Evolutionary conservation across 73 alveolate genomes (phyloP).

Genomic region (Urostyla sp.): DNA sequence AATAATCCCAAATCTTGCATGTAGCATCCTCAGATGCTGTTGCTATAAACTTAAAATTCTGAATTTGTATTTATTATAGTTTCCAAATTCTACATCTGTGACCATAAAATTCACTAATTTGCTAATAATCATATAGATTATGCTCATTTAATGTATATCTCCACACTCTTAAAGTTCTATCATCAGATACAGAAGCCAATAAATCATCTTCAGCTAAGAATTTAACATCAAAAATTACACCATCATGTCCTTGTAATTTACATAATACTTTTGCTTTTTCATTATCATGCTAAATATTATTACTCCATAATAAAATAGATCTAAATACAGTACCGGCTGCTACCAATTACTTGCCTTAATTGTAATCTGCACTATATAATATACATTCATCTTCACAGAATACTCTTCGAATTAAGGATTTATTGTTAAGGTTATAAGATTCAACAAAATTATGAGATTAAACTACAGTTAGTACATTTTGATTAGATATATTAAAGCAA

Average conservation of each 20-base stretch:
- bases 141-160: background rate
- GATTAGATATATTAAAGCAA: background rate
- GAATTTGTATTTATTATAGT: background rate
- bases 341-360: background rate
- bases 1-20: constrained; percentile 33
- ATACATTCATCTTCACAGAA: constrained; percentile 62
- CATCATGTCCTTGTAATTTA: constrained; percentile 59
- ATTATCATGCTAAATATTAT: background rate
- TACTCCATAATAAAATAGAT: constrained; percentile 32
- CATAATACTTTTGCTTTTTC: constrained; percentile 4
- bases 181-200: constrained; percentile 58
- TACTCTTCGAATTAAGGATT: background rate
- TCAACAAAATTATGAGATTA: constrained; percentile 44
- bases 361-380: constrained; percentile 44
- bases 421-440: background rate
- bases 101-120: constrained; percentile 8
- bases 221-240: constrained; percentile 56
- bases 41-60: background rate
- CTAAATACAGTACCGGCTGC: constrained; percentile 61
- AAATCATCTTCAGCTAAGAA: constrained; percentile 6
- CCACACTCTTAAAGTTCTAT: constrained; percentile 60
- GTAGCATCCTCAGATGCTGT: constrained; percentile 62
- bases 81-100: constrained; percentile 59
- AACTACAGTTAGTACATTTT: background rate
- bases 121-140: background rate